Percentiles rank a stretch among this genome's conserved stretches.
These are phyloP conservation scores for Hippophae gyantsensis DNA, from an alignment of 306 rosid species.

Conservation along the genomic window DNA sequence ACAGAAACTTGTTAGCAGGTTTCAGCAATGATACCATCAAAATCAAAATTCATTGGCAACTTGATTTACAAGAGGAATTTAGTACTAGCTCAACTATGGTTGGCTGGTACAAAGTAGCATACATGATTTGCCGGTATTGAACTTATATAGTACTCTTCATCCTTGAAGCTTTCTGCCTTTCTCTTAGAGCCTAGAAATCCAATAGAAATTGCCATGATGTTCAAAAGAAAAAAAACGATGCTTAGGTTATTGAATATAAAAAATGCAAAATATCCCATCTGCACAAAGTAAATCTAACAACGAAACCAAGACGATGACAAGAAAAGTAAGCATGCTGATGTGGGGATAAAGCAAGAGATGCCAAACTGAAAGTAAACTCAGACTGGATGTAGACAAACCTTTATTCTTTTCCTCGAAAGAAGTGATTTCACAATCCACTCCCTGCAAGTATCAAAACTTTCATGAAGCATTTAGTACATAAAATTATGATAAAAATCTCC, in stretches of 20 bases:
- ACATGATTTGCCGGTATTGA: conserved; percentile 78
- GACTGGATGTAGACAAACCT: conserved; percentile 41
- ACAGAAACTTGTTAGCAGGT: conserved; percentile 13
- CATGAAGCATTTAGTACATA: conserved; percentile 6
- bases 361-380: conserved; percentile 3
- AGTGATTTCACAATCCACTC: conserved; percentile 30
- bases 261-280: background rate
- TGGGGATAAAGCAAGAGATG: conserved; percentile 3
- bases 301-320: background rate
- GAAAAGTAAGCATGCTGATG: background rate
- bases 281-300: background rate
- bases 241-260: background rate
- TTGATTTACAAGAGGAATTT: background rate
- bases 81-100: background rate
- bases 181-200: conserved; percentile 53
- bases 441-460: conserved; percentile 40
- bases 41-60: background rate
- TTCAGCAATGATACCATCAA: background rate
- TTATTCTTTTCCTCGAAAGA: conserved; percentile 35
- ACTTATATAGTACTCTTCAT: conserved; percentile 75
- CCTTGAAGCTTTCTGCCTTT: conserved; percentile 59
- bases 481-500: background rate
- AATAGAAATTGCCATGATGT: conserved; percentile 10
- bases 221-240: background rate
- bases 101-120: conserved; percentile 23